Percentiles rank a stretch among this genome's conserved stretches.
Evolutionary conservation across 2,329 filamentous ascomycete genomes (phyloP).

Genomic region (Myrmaecium sp.): DNA sequence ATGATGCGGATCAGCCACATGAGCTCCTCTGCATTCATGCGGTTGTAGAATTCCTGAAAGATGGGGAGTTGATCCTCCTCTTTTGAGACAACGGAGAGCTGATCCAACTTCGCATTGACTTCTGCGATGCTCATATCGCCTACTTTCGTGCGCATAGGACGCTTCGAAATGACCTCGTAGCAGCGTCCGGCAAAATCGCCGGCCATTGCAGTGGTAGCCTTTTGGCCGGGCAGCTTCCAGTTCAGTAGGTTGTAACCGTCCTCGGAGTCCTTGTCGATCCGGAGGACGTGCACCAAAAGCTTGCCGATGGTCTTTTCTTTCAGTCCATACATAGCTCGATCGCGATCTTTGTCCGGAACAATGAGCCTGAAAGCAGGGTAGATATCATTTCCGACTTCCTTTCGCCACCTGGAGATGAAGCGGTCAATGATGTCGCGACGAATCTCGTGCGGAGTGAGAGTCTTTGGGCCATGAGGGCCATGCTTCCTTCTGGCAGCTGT

Average conservation of each 20-base stretch:
- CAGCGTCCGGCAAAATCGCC: slow-evolving; percentile 89
- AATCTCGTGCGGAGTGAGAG: slow-evolving; percentile 56
- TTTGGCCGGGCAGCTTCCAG: slow-evolving; percentile 77
- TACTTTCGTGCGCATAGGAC: slow-evolving; percentile 55
- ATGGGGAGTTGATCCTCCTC: slow-evolving; percentile 76
- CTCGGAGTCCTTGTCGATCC: slow-evolving; percentile 78
- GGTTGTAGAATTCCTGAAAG: slow-evolving; percentile 66
- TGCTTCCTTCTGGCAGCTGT: slow-evolving; percentile 38
- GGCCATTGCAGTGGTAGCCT: slow-evolving; percentile 45
- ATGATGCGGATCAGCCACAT: slow-evolving; percentile 93
- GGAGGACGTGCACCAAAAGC: slow-evolving; percentile 78
- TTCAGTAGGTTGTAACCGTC: slow-evolving; percentile 74
- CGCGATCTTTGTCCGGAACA: slow-evolving; percentile 79
- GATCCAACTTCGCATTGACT: slow-evolving; percentile 74
- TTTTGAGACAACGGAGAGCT: slow-evolving; percentile 54
- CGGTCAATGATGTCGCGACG: slow-evolving; percentile 65
- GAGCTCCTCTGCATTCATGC: slow-evolving; percentile 86
- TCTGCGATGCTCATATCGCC: slow-evolving; percentile 76
- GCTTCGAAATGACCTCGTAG: slow-evolving; percentile 69
- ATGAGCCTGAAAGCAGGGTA: slow-evolving; percentile 87
- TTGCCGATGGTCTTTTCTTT: slow-evolving; percentile 88
- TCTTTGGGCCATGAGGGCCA: slow-evolving; percentile 41
- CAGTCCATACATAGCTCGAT: slow-evolving; percentile 80
- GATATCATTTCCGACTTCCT: slow-evolving; percentile 78
- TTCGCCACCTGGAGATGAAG: slow-evolving; percentile 76